Conservation (phyloP, 768 basidiomycete species). For the Leccinum variicolor region DNA sequence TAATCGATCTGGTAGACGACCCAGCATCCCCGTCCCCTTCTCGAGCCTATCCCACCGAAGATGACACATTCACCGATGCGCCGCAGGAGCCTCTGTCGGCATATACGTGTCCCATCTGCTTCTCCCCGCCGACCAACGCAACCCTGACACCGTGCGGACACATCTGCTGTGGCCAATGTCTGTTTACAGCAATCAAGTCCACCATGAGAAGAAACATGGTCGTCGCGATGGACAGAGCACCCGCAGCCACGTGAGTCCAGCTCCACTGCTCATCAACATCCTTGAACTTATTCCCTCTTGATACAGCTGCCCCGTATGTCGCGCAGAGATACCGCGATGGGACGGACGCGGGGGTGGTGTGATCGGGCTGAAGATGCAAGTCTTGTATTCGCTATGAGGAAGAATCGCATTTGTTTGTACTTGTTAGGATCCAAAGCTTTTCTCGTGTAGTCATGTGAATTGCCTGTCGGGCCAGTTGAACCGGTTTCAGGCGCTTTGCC, state of each 20-base stretch:
- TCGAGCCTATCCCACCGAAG: background rate
- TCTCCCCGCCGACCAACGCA: constrained; percentile 69
- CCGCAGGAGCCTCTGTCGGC: constrained; percentile 41
- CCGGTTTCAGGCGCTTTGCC: background rate
- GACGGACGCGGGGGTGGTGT: constrained; percentile 70
- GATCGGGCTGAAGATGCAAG: constrained; percentile 50
- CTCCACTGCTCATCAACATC: background rate
- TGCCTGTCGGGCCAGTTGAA: background rate
- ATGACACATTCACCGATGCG: background rate
- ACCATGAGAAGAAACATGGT: constrained; percentile 48
- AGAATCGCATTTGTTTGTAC: constrained; percentile 11
- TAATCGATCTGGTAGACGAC: background rate
- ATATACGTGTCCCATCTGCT: constrained; percentile 82
- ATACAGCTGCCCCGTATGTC: constrained; percentile 65
- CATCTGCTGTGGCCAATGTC: constrained; percentile 71
- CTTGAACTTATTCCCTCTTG: background rate
- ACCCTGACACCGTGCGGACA: constrained; percentile 81
- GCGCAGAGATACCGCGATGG: constrained; percentile 64
- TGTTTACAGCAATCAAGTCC: constrained; percentile 69
- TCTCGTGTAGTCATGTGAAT: constrained; percentile 9
- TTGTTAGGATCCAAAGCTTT: constrained; percentile 18
- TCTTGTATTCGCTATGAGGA: constrained; percentile 25
- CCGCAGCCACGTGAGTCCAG: constrained; percentile 37
- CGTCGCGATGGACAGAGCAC: constrained; percentile 29
- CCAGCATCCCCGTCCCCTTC: background rate